phyloP scores from a whole-genome alignment of 306 rosid species.

The Hippophae rhamnoides region DNA sequence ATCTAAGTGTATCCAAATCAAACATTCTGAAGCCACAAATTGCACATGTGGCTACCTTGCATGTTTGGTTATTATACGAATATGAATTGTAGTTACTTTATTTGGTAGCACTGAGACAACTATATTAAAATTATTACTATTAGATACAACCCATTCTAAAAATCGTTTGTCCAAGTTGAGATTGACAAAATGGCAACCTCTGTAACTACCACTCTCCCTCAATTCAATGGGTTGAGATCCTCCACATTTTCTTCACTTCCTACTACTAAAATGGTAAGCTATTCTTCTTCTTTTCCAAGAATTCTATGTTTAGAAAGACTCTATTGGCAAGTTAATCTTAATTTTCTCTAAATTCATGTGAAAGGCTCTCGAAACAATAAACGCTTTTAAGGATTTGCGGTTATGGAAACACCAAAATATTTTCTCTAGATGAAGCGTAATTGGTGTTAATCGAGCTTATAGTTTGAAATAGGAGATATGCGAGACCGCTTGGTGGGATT shows the following conservation, averaged over 20 bases:
- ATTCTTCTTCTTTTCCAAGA: too few relatives aligned
- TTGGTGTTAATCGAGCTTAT: too few relatives aligned
- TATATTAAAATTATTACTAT: slow-evolving; percentile 3
- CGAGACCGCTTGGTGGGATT: too few relatives aligned
- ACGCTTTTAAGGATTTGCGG: too few relatives aligned
- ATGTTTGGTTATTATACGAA: slow-evolving; percentile 4
- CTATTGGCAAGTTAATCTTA: too few relatives aligned
- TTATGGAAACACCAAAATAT: too few relatives aligned
- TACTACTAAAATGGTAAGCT: slow-evolving; percentile 45
- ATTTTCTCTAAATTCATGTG: too few relatives aligned
- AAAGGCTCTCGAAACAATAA: too few relatives aligned
- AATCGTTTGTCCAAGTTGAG: not conserved
- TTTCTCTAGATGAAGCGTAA: too few relatives aligned
- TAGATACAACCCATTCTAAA: not conserved
- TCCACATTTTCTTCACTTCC: slow-evolving; percentile 46
- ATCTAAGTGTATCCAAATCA: slow-evolving; percentile 52
- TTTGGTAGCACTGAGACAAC: slow-evolving; percentile 3
- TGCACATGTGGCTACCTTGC: slow-evolving; percentile 38
- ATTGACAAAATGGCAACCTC: slow-evolving; percentile 54
- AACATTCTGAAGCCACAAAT: slow-evolving; percentile 54
- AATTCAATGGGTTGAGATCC: slow-evolving; percentile 69
- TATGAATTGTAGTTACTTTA: not conserved
- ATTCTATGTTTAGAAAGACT: too few relatives aligned
- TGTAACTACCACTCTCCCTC: slow-evolving; percentile 62
- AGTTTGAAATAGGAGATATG: too few relatives aligned